A percentile compares a stretch with the other conserved stretches of the same genome.
These are phyloP conservation scores for Mortierella sp. DNA, from an alignment of 371 early-diverging fungal species.

Conservation along the genomic window DNA sequence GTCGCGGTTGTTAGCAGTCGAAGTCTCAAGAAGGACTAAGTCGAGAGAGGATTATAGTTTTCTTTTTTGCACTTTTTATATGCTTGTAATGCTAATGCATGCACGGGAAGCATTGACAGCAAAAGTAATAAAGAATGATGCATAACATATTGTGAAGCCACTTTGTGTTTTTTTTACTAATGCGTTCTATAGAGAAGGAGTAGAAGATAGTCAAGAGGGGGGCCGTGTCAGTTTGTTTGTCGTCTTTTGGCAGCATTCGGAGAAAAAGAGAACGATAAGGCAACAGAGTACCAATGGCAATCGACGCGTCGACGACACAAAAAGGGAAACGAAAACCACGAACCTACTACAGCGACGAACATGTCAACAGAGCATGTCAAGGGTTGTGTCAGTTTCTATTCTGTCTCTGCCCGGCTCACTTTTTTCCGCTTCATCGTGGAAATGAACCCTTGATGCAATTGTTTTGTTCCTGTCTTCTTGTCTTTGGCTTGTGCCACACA, in stretches of 20 bases:
- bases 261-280: too few species aligned
- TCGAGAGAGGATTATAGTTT: not conserved
- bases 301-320: too few species aligned
- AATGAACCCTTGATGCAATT: too few species aligned
- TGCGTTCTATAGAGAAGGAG: not conserved
- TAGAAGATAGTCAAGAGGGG: not conserved
- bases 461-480: too few species aligned
- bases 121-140: not conserved
- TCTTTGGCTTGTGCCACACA: not conserved
- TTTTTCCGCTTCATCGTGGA: too few species aligned
- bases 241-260: not conserved
- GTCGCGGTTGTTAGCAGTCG: not conserved
- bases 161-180: not conserved
- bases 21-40: slow-evolving; percentile 5
- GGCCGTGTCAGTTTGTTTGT: not conserved
- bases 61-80: not conserved
- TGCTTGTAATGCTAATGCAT: not conserved
- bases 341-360: too few species aligned
- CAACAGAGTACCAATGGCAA: too few species aligned
- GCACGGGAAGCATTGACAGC: not conserved
- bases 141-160: not conserved
- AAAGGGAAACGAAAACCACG: too few species aligned
- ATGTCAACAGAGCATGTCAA: too few species aligned
- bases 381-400: too few species aligned
- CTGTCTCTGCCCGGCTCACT: too few species aligned